Evolutionary conservation across 2,329 filamentous ascomycete species (phyloP), one percentile per base, ranked within the genome.

Genomic region (Diplodia intermedia): DNA sequence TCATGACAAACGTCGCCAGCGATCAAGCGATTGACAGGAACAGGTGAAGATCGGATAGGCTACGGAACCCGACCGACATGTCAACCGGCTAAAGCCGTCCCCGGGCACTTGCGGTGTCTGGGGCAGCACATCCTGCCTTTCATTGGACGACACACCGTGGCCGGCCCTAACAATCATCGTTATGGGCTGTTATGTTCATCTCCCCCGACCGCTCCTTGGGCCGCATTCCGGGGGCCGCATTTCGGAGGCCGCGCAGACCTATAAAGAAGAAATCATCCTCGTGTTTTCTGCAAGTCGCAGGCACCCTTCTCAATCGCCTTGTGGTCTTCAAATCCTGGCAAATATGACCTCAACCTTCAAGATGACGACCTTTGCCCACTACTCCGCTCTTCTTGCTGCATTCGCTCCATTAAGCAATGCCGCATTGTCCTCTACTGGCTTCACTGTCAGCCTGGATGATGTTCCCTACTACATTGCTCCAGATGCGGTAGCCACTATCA

Each of bases 381-480:
- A 38, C 31, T 14, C 31, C 29, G 15, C 18, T 12, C n/a, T 53
- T 26, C 31, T 63, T 5, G 29, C 60, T 29, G 29, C 31, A 14
- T 52, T 63, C 9, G 47, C 23, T n/a, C 9, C 47, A 18, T 52
- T n/a, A 5, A 52, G 43, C 43, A 53, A 50, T 15, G 62, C 50
- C 50, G 11, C 33, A 26, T 14, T 74, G 0, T 73, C 74, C 14
- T 72, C 76, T 12, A 81, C 79, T 3, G 80, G 80, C 6, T 79
- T 79, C 68, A 82, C 80, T 0, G 77, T 82, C 0, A 74, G 75
- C 5, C 71, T 82, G 2, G 75, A 79, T 52, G 79, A 77, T 43
- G 71, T 80, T 12, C 71, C 77, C 3, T 82, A 81, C 71, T 82
- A 80, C 69, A 71, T 82, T 4, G 79, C 80, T 6, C 76, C 79